Base-by-base conservation (phyloP, 2,329 filamentous ascomycete genomes). In the Fusarium sororula region DNA sequence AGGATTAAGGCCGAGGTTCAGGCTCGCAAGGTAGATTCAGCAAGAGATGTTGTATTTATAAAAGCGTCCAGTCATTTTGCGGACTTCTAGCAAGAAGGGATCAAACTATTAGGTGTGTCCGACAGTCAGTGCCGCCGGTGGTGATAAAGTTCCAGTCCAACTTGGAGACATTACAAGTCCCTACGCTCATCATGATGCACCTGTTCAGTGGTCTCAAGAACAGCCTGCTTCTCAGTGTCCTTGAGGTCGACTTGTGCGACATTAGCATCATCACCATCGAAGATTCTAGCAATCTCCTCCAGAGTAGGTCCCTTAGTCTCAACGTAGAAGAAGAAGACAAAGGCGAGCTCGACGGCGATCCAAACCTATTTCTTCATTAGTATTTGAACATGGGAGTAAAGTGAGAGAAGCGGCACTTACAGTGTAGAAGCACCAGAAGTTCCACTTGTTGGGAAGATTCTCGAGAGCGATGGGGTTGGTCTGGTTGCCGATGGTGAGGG, bases 251-350 rank as follows among this genome's bases (percentile, higher is more conserved):
- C 55, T 6, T 68, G 37, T 7, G 55, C 66, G 12, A 68, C 66
- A 24, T 68, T 68, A 28, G 88, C 84, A 28, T 90, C 87, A 32
- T 90, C 87, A 39, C 90, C 92, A 75, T 93, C 91, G 77, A 94
- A 93, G 79, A 93, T 92, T 76, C 89, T 88, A 32, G 91, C 89
- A 48, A 79, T 79, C 71, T 80, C 78, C 78, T 93, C 91, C 1
- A 94, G 89, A 5, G 91, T 93, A 0, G 90, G 90, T 3, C 91
- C 91, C 77, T 89, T 90, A 15, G 92, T 94, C 83, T 94, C 92
- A 60, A 92, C 87, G 79, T 91, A 92, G 80, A 91, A 87, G 84
- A 90, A 90, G 81, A 87, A 91, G 39, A 92, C 89, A 70, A 92
- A 91, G 54, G 88, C 71, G 45, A 91, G 82, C 81, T 92, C 89